Base-by-base conservation (phyloP, 2,329 filamentous ascomycete species). In the Arachnomyces sp. region DNA sequence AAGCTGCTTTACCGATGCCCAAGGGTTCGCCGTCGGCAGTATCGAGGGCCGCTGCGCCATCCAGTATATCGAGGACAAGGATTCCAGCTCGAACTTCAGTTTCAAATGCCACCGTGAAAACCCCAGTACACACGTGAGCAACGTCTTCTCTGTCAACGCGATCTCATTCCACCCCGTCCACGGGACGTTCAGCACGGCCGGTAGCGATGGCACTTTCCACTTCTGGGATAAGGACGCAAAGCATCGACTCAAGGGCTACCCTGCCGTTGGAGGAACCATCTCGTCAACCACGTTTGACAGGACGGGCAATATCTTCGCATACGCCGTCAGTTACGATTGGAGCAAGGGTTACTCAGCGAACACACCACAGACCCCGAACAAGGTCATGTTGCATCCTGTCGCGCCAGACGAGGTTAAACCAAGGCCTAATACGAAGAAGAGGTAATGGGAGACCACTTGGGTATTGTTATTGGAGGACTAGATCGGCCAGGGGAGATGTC, bases 41-140 rank as follows among this genome's bases (percentile, higher is more conserved):
- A 94, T 98, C 54, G 92, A 98, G 63, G 92, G 92, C 20, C 83
- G 92, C 41, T 98, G 92, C 61, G 92, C 92, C 2, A 98, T 98
- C 48, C 92, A 98, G 61, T 96, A 98, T 55, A 87, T 95, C 28
- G 90, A 98, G 56, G 92, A 98, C 32, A 95, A 95, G 65, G 88
- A 98, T 60, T 70, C 83, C 2, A 77, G 81, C 55, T 84, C 82
- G 57, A 96, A 98, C 71, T 98, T 98, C 72, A 94, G 87, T 31
- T 98, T 98, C 79, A 96, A 96, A 67, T 98, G 92, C 66, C 92
- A 98, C 64, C 88, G 92, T 43, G 86, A 94, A 54, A 4, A 78
- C 84, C 1, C 68, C 79, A 42, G 65, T 61, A 39, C 59, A 57
- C 39, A 87, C 64, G 70, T 82, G 49, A 86, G 84, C 53, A 92